phyloP scores from a whole-genome alignment of 208 protist species.

The Phytomonas sp. region DNA sequence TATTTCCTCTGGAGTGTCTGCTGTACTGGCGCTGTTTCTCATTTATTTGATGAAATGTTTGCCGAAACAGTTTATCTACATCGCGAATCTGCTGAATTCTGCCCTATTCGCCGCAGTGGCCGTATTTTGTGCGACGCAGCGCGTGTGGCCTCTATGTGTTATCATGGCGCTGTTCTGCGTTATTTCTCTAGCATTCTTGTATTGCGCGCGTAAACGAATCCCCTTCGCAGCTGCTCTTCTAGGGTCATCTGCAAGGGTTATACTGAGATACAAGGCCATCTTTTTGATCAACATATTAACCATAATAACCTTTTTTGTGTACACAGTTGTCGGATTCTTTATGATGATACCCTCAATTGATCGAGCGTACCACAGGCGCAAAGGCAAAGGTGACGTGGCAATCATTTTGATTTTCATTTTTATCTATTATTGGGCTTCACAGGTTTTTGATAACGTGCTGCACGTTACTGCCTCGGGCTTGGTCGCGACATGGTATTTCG shows the following conservation, averaged over 20 bases:
- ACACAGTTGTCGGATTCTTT: conserved; percentile 46
- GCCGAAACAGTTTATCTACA: conserved; percentile 42
- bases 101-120: conserved; percentile 21
- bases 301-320: conserved; percentile 28
- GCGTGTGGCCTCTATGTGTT: conserved; percentile 24
- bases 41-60: conserved; percentile 15
- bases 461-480: conserved; percentile 76
- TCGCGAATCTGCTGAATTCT: conserved; percentile 38
- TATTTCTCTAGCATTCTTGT: conserved; percentile 43
- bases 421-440: conserved; percentile 45
- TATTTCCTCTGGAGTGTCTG: conserved; percentile 8
- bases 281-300: conserved; percentile 37
- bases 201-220: conserved; percentile 60
- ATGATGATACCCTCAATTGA: conserved; percentile 30
- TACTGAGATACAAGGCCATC: conserved; percentile 47
- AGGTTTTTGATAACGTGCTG: conserved; percentile 78
- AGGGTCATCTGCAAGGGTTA: conserved; percentile 24
- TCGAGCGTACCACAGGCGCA: conserved; percentile 18
- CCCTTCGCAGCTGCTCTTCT: conserved; percentile 70
- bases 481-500: conserved; percentile 88
- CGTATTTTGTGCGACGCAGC: conserved; percentile 23
- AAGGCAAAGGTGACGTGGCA: conserved; percentile 27
- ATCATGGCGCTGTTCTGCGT: conserved; percentile 28
- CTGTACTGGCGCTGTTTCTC: conserved; percentile 13
- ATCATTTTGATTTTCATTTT: conserved; percentile 45